Percentiles rank a stretch among this genome's conserved stretches.
Conservation (phyloP, 176 grass and related monocot species). For the Juncus effusus region DNA sequence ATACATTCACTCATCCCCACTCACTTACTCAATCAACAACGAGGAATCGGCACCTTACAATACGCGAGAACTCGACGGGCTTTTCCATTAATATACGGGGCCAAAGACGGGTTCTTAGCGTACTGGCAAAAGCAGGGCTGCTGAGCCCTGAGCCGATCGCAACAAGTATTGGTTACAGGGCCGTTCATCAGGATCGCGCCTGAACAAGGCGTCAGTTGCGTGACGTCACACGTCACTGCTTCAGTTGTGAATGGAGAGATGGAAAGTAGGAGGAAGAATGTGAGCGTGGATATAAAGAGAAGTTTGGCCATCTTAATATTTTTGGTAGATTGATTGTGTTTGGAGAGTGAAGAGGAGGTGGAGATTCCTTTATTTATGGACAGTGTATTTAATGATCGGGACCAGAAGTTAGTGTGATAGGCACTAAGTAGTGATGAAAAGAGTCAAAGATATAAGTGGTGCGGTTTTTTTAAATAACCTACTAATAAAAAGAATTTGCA, state of each 20-base stretch:
- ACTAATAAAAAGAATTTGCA: too few relatives aligned
- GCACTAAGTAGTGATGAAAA: too few relatives aligned
- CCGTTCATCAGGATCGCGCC: constrained; percentile 42
- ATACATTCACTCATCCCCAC: too few relatives aligned
- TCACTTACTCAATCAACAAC: constrained; percentile 10
- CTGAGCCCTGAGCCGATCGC: constrained; percentile 55
- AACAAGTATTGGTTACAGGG: constrained; percentile 42
- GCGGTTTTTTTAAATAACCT: too few relatives aligned
- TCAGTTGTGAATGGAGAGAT: not conserved
- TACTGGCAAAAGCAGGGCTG: constrained; percentile 77
- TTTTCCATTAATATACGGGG: constrained; percentile 5
- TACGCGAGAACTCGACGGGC: not conserved
- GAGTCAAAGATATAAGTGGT: too few relatives aligned
- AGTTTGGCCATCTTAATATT: not conserved
- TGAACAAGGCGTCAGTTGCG: constrained; percentile 52
- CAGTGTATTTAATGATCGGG: too few relatives aligned
- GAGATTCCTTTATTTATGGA: not conserved
- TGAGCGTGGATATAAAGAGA: not conserved
- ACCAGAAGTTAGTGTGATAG: too few relatives aligned
- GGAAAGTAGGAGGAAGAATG: not conserved
- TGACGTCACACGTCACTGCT: constrained; percentile 44
- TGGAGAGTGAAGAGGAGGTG: not conserved
- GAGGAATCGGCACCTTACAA: not conserved
- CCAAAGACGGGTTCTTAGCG: constrained; percentile 40
- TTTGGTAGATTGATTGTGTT: not conserved